Conservation (phyloP, 441 rosid genomes). For the Kokia cookei region DNA sequence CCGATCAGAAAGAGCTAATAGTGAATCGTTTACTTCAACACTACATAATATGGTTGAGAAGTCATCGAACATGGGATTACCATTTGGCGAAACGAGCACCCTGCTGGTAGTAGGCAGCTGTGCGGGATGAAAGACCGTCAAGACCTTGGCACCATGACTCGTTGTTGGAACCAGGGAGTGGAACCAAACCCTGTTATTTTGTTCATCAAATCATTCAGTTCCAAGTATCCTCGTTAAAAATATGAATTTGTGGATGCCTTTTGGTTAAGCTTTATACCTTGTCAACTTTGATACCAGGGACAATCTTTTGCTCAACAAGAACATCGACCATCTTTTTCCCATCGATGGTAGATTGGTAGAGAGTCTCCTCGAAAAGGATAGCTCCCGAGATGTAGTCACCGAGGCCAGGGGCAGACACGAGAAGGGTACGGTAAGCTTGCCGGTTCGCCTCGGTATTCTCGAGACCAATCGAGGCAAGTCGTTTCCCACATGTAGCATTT, state of each 20-base stretch:
- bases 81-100: constrained; percentile 92
- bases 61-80: not conserved
- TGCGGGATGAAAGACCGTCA: constrained; percentile 81
- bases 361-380: constrained; percentile 84
- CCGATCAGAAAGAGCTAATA: not conserved
- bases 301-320: constrained; percentile 73
- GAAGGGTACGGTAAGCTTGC: constrained; percentile 88
- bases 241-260: not conserved
- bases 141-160: constrained; percentile 99
- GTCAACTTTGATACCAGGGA: constrained; percentile 92
- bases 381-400: constrained; percentile 80
- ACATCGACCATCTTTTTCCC: constrained; percentile 90
- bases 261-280: constrained; percentile 40
- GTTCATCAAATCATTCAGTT: not conserved
- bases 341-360: constrained; percentile 73
- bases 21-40: not conserved
- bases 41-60: not conserved
- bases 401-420: constrained; percentile 73
- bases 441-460: constrained; percentile 93
- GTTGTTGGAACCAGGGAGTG: constrained; percentile 70
- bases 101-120: constrained; percentile 92
- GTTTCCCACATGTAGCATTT: constrained; percentile 86
- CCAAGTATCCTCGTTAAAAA: not conserved
- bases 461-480: constrained; percentile 67
- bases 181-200: constrained; percentile 41